phyloP scores from a whole-genome alignment of 1,284 basidiomycete genomes.

The Naganishia sp. region DNA sequence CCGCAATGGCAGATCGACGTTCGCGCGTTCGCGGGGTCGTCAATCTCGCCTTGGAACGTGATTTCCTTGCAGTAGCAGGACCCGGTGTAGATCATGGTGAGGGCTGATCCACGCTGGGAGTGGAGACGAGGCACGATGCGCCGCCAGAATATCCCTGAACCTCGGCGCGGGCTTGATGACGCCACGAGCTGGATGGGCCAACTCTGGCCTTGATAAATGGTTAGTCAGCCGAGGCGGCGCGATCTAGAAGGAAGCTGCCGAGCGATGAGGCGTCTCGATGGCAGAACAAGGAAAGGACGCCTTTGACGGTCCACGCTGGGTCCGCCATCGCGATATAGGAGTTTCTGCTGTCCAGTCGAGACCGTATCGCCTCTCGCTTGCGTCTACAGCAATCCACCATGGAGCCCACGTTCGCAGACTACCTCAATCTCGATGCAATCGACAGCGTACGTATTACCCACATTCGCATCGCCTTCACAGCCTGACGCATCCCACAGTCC shows the following conservation, averaged over 20 bases:
- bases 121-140: too few relatives aligned
- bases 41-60: constrained; percentile 19
- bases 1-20: constrained; percentile 25
- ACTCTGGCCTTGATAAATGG: too few relatives aligned
- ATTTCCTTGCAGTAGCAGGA: constrained; percentile 26
- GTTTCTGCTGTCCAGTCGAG: neutral
- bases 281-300: neutral
- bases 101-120: too few relatives aligned
- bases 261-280: too few relatives aligned
- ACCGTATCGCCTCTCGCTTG: neutral
- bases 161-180: too few relatives aligned
- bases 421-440: constrained; percentile 21
- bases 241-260: neutral
- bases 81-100: constrained; percentile 23
- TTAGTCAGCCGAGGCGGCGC: too few relatives aligned
- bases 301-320: neutral
- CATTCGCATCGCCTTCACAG: neutral
- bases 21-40: constrained; percentile 15
- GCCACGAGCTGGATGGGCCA: too few relatives aligned
- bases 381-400: neutral
- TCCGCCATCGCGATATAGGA: too few relatives aligned
- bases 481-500: constrained; percentile 1
- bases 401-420: constrained; percentile 20
- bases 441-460: constrained; percentile 6
- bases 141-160: too few relatives aligned